Base-by-base conservation (phyloP, 129 eudicot species). In the Erigeron canadensis region DNA sequence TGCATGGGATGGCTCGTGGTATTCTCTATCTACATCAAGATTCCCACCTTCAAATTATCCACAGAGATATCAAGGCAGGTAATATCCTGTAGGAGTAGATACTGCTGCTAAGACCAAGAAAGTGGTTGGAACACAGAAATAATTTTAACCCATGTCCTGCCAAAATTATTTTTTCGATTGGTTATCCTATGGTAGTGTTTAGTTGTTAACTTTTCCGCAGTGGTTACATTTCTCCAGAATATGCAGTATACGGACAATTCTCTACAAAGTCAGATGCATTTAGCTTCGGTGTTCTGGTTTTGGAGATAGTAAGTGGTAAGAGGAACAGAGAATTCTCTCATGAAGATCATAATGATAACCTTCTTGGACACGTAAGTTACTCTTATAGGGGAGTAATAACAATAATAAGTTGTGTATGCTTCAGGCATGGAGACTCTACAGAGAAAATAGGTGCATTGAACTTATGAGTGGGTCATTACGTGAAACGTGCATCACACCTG, bases 251-350 rank as follows among this genome's bases (percentile, higher is more conserved):
- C 3, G 73, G 73, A 2, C 8, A 10, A 15, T 68, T 15, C 21
- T 68, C 73, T 28, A 68, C n/a, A 28, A 68, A 68, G 60, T 68
- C 73, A 16, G 62, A 68, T 68, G 73, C 50, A 9, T 68, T 68
- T 17, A 68, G 73, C 12, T 68, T 68, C 50, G 73, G 73, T 16
- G 73, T 68, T 28, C 1, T 68, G 34, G 46, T 17, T 0, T 38
- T 68, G 34, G 73, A 68, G 47, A 68, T 68, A 68, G 68, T 72
- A 16, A 72, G 77, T 37, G 77, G 69, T 13, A 72, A 16, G 59
- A 59, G 47, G 45, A 72, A 72, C 47, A 43, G 61, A 46, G 77
- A 21, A 60, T 72, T 72, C 45, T 60, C 38, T 34, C 77, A 60
- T 72, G 69, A 47, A 28, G 77, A 61, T 47, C 77, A 22, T 15